Evolutionary conservation across 2,329 filamentous ascomycete species (phyloP).

Genomic region (Fusarium paranaense): DNA sequence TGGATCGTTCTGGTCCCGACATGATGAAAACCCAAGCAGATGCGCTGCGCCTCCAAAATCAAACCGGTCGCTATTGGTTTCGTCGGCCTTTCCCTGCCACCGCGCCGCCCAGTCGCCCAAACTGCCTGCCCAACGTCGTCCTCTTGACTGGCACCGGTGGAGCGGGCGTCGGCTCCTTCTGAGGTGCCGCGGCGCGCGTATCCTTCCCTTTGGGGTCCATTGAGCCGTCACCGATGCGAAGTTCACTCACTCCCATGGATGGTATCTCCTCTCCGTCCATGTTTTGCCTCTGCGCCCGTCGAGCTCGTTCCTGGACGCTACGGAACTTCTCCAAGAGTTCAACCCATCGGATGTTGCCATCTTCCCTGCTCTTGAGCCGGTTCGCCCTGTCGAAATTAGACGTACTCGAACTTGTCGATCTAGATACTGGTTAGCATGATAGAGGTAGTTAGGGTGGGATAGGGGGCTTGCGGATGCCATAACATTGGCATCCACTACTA

Average conservation of each 20-base stretch:
- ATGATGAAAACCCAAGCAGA: conserved; percentile 10
- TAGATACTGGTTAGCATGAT: conserved; percentile 27
- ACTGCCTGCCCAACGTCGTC: conserved; percentile 73
- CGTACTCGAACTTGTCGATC: conserved; percentile 60
- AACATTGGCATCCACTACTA: neutral
- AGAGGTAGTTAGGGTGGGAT: neutral
- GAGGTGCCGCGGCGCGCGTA: conserved; percentile 55
- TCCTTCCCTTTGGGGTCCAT: conserved; percentile 58
- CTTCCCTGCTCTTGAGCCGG: conserved; percentile 83
- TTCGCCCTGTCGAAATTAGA: conserved; percentile 79
- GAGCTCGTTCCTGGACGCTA: conserved; percentile 86
- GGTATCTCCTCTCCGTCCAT: conserved; percentile 63
- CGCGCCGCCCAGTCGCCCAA: conserved; percentile 78
- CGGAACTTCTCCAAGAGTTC: conserved; percentile 97
- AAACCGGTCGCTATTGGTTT: conserved; percentile 43
- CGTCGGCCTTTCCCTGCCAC: conserved; percentile 73
- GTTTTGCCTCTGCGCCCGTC: conserved; percentile 73
- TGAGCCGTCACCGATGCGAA: conserved; percentile 56
- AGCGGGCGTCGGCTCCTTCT: conserved; percentile 60
- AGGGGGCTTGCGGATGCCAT: neutral
- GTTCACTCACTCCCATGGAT: conserved; percentile 57
- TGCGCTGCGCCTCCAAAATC: conserved; percentile 20
- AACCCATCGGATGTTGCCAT: conserved; percentile 87
- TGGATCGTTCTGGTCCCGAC: neutral
- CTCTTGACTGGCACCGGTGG: conserved; percentile 66